Evolutionary conservation across 352 stramenopile genomes (phyloP), one percentile per base, ranked within the genome.

Genomic region (Pythium phragmitis): DNA sequence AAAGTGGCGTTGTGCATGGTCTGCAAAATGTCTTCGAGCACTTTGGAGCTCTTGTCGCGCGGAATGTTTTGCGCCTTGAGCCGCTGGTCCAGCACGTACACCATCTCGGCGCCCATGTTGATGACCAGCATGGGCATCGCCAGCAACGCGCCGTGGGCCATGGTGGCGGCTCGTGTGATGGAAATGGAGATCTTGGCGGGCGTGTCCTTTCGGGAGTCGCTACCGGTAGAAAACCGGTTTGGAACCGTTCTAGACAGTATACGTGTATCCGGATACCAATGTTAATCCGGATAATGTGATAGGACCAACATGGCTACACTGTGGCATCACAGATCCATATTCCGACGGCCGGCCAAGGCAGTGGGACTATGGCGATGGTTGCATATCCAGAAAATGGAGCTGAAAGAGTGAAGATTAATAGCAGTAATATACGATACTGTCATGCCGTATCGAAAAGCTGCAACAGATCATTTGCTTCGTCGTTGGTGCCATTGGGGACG

Each of bases 61-160:
- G 83, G 79, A 47, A 98, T 96, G 67, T 79, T 94, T 63, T 98
- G 92, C 26, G 92, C 92, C 62, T 93, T 88, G 28, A 98, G 83
- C 13, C 92, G 87, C 79, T 97, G 91, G 57, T 96, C 80, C 62
- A 98, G 73, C 51, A 98, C 91, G 79, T 98, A 97, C 46, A 97
- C 82, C 92, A 98, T 98, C 68, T 98, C 92, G 50, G 88, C 86
- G 36, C 91, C 92, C 90, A 98, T 97, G 69, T 98, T 98, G 53
- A 97, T 81, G 48, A 98, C 80, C 46, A 98, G 63, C 79, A 98
- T 89, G 39, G 91, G 92, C 89, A 98, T 97, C 46, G 85, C 87
- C 71, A 96, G 85, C 54, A 93, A 67, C 53, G 80, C 75, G 48
- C 82, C 82, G 47, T 89, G 16, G n/a, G 63, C 46, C 30, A 48